Base-by-base conservation (phyloP, 352 stramenopile genomes). In the Pythium guiyangense region DNA sequence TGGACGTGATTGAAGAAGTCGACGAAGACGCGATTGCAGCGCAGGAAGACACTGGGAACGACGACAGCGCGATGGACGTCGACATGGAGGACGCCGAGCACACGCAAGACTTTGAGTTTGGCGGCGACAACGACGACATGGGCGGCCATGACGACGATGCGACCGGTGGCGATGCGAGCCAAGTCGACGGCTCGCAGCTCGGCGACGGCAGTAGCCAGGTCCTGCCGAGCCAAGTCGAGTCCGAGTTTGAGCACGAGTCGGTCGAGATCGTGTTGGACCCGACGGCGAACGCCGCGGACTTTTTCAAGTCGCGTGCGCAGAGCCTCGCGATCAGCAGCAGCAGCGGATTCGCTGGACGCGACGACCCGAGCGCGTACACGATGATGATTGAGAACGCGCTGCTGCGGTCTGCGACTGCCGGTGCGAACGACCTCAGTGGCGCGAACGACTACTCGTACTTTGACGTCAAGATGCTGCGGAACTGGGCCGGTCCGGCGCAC, bases 391-490 rank as follows among this genome's bases (percentile, higher is more conserved):
- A 93, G 62, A 89, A 70, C 35, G 83, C 83, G 17, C 63, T 93
- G 2, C 68, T 91, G 54, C 70, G 79, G 2, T 90, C 83, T 1
- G 72, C 68, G 11, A 69, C 66, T 6, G 46, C 73, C 22, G 66
- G 73, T 25, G 61, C 79, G 5, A 79, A 89, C 45, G 66, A 76
- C 54, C 49, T 63, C 4, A 71, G 79, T 12, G 67, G 66, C 4
- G 69, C 66, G 57, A 74, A 74, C 49, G 84, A 93, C 31, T 93
- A 93, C 52, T 90, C 81, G 49, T 93, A 90, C 57, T 93, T 92
- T 43, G 84, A 93, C 44, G 70, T 81, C 1, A 92, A 93, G 57
- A 70, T 90, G 72, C 68, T 93, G 27, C 83, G 85, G 18, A 93
- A 93, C 53, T 92, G 81, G 81, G 81, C 81, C 43, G 81, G 81